Base-by-base conservation (phyloP, 305 asterid species). In the Coffea humblotiana region DNA sequence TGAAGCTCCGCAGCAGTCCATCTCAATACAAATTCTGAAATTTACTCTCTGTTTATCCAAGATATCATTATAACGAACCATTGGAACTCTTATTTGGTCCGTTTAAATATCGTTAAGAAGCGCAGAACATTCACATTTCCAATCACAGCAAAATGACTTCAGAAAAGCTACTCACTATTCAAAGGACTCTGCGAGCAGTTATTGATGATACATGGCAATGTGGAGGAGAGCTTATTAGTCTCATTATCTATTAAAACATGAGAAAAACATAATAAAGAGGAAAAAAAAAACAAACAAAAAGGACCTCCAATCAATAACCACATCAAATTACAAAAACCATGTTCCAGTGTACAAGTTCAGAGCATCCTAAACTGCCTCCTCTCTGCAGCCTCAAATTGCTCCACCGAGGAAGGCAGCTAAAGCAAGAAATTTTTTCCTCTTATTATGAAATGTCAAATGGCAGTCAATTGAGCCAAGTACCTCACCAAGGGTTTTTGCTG, bases 321-420 rank as follows among this genome's bases (percentile, higher is more conserved):
- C 83, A 82, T 73, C 58, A 77, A 79, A 81, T 82, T 82, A 85
- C 90, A 85, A 87, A 81, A 75, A 79, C 51, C 83, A 80, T n/a
- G 80, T 83, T 83, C 69, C 75, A 79, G 89, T 79, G 65, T 83
- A 85, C 84, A 84, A 60, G 64, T 74, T 80, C 88, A 79, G 81
- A 81, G 84, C 84, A 86, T 66, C 75, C 86, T 79, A 69, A 76
- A 37, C 64, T 77, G 86, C 84, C 82, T 81, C 83, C 84, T 76
- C 74, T 43, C 84, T 86, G 78, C 83, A 79, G 82, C 81, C 82
- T 79, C 80, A 78, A 81, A 85, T 77, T 51, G 83, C 84, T 82
- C 84, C 79, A 40, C 69, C 61, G 40, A 27, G 35, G 78, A 71
- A 78, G 75, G 70, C 54, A 79, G 75, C 76, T 25, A 67, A 19